Base-by-base conservation (phyloP, 495 filamentous ascomycete genomes). In the Neurospora tetrasperma region DNA sequence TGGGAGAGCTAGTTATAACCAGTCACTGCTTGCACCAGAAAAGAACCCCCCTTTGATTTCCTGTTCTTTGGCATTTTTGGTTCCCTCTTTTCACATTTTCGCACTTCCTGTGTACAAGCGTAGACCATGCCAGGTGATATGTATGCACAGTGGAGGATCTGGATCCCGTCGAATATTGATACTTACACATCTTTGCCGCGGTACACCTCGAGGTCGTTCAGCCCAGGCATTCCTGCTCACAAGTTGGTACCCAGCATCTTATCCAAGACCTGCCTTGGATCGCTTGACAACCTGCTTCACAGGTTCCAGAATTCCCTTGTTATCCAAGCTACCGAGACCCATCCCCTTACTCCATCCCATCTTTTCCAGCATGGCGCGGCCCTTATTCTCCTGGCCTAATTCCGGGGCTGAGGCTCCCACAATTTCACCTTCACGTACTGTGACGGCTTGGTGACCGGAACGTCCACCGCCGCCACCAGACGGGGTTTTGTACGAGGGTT, bases 271-370 rank as follows among this genome's bases (percentile, higher is more conserved):
- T 35, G 93, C 90, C 78, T 92, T 94, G 4, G 89, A 86, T 66
- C 90, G 93, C 85, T 96, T 97, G 54, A 98, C 90, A 71, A 96
- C 89, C 72, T 96, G 93, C n/a, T 87, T 85, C 46, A 99, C 90
- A 2, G 96, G 96, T 74, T 91, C 86, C 73, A 96, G 79, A 70
- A 97, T 95, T 42, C 96, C 96, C 80, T 96, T 92, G 79, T 96
- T 96, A 73, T 96, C 90, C 11, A 85, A 76, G 5, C 91, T 87
- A 54, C 96, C 96, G n/a, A 99, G 85, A 8, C 90, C 91, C 80
- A 90, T 98, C 5, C 96, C 96, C 66, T 88, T 90, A 73, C 86
- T 91, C 93, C 96, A 99, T 20, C 96, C 96, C 96, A 98, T 98
- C 83, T 95, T 98, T 81, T 97, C 94, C 71, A 99, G 79, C 91